These are phyloP conservation scores for Phytophthora uliginosa DNA, from an alignment of 352 stramenopile species.

Conservation along the genomic window DNA sequence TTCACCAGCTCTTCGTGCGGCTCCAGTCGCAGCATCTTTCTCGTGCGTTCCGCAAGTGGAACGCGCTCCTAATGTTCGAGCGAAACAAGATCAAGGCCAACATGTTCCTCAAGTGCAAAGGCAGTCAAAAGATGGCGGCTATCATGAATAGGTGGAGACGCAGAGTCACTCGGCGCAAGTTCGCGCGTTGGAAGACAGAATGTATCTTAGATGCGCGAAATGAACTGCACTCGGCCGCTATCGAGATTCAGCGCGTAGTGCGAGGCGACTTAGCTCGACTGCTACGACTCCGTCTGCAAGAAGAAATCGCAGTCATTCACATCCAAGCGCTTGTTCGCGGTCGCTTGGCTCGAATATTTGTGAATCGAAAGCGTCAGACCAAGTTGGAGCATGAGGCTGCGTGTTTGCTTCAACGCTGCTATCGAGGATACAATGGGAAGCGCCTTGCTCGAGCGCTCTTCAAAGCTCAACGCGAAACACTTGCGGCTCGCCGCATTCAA, in stretches of 20 bases:
- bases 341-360: slow-evolving; percentile 41
- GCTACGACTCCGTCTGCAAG: slow-evolving; percentile 24
- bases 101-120: slow-evolving; percentile 89
- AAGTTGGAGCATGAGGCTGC: slow-evolving; percentile 61
- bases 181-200: slow-evolving; percentile 63
- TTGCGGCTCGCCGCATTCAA: slow-evolving; percentile 73
- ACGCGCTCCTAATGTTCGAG: slow-evolving; percentile 71
- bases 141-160: slow-evolving; percentile 78
- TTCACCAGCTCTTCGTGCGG: slow-evolving; percentile 77
- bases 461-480: slow-evolving; percentile 64
- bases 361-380: slow-evolving; percentile 32
- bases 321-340: slow-evolving; percentile 72
- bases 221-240: slow-evolving; percentile 66
- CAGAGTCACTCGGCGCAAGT: slow-evolving; percentile 55
- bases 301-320: slow-evolving; percentile 41
- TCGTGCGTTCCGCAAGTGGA: slow-evolving; percentile 78
- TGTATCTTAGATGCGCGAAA: slow-evolving; percentile 59
- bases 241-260: slow-evolving; percentile 78
- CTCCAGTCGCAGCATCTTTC: slow-evolving; percentile 79
- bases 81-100: slow-evolving; percentile 84
- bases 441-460: slow-evolving; percentile 72
- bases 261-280: slow-evolving; percentile 60
- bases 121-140: slow-evolving; percentile 68
- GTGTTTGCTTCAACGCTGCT: slow-evolving; percentile 73
- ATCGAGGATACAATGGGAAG: slow-evolving; percentile 84